phyloP scores from a whole-genome alignment of 768 basidiomycete species.

The Termitomyces sp. region DNA sequence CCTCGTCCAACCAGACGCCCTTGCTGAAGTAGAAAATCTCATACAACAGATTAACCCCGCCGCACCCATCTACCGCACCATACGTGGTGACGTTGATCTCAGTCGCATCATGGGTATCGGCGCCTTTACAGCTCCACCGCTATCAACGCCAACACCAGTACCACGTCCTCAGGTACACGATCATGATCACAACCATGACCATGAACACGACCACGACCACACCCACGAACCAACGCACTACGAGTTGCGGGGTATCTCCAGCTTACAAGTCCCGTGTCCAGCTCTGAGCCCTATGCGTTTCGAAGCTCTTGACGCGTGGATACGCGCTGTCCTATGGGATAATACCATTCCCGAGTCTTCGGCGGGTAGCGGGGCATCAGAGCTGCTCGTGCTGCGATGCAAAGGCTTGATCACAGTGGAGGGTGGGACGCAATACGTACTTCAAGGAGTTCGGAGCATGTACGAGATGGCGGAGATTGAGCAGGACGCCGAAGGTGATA shows the following conservation, averaged over 20 bases:
- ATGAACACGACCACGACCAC: not conserved
- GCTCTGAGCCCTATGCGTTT: slow-evolving; percentile 42
- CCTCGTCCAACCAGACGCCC: slow-evolving; percentile 44
- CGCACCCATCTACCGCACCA: slow-evolving; percentile 68
- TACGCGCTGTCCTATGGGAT: slow-evolving; percentile 83
- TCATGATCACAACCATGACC: slow-evolving; percentile 18
- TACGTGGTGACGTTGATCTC: slow-evolving; percentile 70
- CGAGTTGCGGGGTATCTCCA: slow-evolving; percentile 78
- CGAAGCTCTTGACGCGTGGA: slow-evolving; percentile 67
- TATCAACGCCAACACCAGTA: slow-evolving; percentile 5
- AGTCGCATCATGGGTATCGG: slow-evolving; percentile 71
- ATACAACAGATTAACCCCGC: slow-evolving; percentile 79
- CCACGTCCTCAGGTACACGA: slow-evolving; percentile 18
- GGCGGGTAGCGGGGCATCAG: slow-evolving; percentile 11
- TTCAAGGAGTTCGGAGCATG: slow-evolving; percentile 89
- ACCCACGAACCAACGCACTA: slow-evolving; percentile 43
- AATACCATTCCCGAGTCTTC: slow-evolving; percentile 36
- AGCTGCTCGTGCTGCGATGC: slow-evolving; percentile 71
- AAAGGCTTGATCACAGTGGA: slow-evolving; percentile 73
- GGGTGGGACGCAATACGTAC: slow-evolving; percentile 56
- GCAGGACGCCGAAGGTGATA: slow-evolving; percentile 30
- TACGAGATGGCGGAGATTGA: slow-evolving; percentile 69
- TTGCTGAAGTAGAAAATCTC: slow-evolving; percentile 46
- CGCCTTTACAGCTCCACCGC: slow-evolving; percentile 62
- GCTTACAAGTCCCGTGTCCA: slow-evolving; percentile 62